phyloP scores from a whole-genome alignment of 1,284 basidiomycete species.

The Boletus mariae region DNA sequence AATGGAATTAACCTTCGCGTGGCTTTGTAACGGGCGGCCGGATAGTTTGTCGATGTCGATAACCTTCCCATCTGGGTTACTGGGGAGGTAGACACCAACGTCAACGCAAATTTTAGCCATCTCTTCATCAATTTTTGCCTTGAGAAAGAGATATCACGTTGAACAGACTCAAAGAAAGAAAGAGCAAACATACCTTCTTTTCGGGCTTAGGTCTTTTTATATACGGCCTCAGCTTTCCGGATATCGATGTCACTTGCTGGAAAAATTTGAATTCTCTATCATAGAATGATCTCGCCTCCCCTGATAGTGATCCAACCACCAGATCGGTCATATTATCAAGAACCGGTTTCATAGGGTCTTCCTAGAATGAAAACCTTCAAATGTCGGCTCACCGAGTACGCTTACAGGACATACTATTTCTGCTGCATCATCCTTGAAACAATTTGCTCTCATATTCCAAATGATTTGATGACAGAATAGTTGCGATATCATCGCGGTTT shows the following conservation, averaged over 20 bases:
- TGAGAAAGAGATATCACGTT: conserved; percentile 2
- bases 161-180: neutral
- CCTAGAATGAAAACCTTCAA: conserved; percentile 42
- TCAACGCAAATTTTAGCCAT: conserved; percentile 96
- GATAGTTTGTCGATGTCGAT: conserved; percentile 97
- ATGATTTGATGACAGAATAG: conserved; percentile 99
- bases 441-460: conserved; percentile 99
- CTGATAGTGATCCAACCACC: conserved; percentile 84
- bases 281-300: conserved; percentile 90
- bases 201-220: conserved; percentile 96
- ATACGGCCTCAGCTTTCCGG: conserved; percentile 94
- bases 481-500: conserved; percentile 96
- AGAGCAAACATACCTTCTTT: conserved; percentile 72
- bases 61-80: conserved; percentile 95
- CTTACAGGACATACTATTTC: conserved; percentile 59
- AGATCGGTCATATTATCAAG: conserved; percentile 85
- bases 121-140: conserved; percentile 99
- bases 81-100: conserved; percentile 93
- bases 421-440: conserved; percentile 85
- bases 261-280: conserved; percentile 97
- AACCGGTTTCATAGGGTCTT: conserved; percentile 92
- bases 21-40: conserved; percentile 92
- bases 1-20: conserved; percentile 76
- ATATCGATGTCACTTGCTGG: conserved; percentile 94
- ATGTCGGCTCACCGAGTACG: neutral